These are phyloP conservation scores for Lentinula aciculospora DNA, from an alignment of 768 basidiomycete genomes.

Conservation along the genomic window DNA sequence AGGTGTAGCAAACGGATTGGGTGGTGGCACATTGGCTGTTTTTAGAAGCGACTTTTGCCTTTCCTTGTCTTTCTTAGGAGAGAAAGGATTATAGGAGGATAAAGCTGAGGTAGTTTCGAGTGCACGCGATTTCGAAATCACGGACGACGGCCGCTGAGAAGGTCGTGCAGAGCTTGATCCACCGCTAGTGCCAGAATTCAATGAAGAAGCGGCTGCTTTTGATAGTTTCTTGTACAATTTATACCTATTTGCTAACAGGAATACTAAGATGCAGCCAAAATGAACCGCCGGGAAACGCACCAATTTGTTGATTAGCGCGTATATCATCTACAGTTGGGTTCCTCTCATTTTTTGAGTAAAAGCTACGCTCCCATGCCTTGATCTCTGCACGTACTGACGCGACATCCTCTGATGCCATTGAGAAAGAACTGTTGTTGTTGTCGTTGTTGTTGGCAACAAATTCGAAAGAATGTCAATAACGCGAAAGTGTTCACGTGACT, in stretches of 20 bases:
- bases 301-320: conserved; percentile 51
- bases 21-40: conserved; percentile 14
- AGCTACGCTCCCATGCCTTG: conserved; percentile 73
- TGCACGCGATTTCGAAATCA: conserved; percentile 44
- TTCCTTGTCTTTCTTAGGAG: conserved; percentile 63
- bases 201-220: conserved; percentile 32
- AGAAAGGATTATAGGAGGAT: conserved; percentile 70
- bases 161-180: conserved; percentile 25
- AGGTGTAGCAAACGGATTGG: conserved; percentile 45
- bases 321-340: conserved; percentile 71
- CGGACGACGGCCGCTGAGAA: conserved; percentile 22
- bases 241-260: conserved; percentile 64
- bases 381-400: conserved; percentile 58
- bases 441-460: too few species aligned
- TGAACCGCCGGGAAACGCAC: conserved; percentile 31
- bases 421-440: not conserved
- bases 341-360: conserved; percentile 47
- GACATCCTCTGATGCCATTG: conserved; percentile 28
- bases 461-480: not conserved
- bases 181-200: conserved; percentile 10
- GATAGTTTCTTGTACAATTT: conserved; percentile 74
- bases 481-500: not conserved
- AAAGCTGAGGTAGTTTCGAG: conserved; percentile 47
- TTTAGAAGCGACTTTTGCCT: conserved; percentile 28
- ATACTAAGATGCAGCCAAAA: conserved; percentile 13